Percentiles rank a stretch among this genome's conserved stretches.
Conservation (phyloP, 2,329 filamentous ascomycete species). For the Cytospora paraplurivora region DNA sequence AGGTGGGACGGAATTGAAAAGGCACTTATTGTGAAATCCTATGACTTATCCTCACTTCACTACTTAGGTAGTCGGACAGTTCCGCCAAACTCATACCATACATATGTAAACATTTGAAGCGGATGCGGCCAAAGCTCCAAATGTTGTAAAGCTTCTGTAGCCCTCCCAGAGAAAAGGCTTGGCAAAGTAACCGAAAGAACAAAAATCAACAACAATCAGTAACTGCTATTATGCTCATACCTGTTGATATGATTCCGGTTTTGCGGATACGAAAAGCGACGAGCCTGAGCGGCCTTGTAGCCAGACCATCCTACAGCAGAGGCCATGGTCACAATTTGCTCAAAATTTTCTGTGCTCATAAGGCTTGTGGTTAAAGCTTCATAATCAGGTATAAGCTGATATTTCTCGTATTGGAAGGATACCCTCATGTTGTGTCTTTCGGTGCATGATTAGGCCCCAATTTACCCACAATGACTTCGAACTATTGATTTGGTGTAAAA, state of each 20-base stretch:
- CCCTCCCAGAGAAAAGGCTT: background rate
- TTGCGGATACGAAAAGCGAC: too few species aligned
- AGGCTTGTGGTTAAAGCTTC: too few species aligned
- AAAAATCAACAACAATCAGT: background rate
- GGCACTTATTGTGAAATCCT: background rate
- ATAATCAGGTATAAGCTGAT: too few species aligned
- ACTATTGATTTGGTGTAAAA: background rate
- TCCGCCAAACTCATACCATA: background rate
- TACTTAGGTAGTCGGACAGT: background rate
- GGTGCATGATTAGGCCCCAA: background rate
- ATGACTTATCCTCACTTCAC: background rate
- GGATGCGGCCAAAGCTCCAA: background rate
- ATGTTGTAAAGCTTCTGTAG: background rate
- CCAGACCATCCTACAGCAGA: too few species aligned
- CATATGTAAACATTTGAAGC: background rate
- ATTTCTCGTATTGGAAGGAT: too few species aligned
- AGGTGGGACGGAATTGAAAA: background rate
- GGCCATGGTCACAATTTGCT: too few species aligned
- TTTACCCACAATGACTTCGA: background rate
- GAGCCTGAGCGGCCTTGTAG: too few species aligned
- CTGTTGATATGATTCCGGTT: too few species aligned
- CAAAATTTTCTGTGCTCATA: too few species aligned
- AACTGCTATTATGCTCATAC: too few species aligned
- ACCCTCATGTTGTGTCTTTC: background rate
- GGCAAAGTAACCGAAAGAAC: background rate